Evolutionary conservation across 2,329 filamentous ascomycete genomes (phyloP).

Genomic region (Paecilomyces niveus): DNA sequence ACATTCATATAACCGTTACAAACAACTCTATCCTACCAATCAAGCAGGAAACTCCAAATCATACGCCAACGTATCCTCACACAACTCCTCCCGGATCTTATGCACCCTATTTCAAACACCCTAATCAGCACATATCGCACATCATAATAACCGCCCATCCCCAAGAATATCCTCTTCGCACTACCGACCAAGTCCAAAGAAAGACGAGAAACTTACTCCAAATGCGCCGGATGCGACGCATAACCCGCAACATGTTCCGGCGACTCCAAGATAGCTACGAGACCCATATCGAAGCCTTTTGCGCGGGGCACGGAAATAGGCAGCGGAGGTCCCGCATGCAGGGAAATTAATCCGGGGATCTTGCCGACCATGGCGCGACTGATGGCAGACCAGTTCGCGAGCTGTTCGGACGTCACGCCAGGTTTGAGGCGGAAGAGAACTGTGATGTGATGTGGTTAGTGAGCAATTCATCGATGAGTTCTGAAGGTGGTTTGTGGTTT

Average conservation of each 20-base stretch:
- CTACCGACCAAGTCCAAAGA: neutral
- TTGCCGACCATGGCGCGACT: conserved; percentile 35
- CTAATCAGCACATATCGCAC: neutral
- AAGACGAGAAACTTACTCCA: conserved; percentile 28
- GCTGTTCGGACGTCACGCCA: conserved; percentile 24
- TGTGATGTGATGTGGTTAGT: conserved; percentile 8
- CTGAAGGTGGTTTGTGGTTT: no score
- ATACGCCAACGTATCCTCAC: conserved; percentile 36
- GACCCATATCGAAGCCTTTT: conserved; percentile 39
- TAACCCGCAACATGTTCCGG: conserved; percentile 36
- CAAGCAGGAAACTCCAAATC: conserved; percentile 29
- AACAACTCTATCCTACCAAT: neutral
- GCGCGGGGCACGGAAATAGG: conserved; percentile 34
- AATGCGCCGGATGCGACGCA: conserved; percentile 40
- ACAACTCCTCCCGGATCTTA: conserved; percentile 33
- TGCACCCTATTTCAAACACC: conserved; percentile 23
- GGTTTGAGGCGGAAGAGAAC: conserved; percentile 39
- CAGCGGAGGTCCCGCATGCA: conserved; percentile 31
- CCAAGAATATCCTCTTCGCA: neutral
- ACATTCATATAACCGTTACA: no score
- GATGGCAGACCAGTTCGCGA: conserved; percentile 22
- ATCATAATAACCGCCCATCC: no score
- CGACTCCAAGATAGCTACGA: conserved; percentile 41
- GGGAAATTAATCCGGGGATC: conserved; percentile 31
- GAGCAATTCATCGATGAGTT: neutral